Base-by-base conservation (phyloP, 1,284 basidiomycete genomes). In the Pyrrhoderma lamaoense region DNA sequence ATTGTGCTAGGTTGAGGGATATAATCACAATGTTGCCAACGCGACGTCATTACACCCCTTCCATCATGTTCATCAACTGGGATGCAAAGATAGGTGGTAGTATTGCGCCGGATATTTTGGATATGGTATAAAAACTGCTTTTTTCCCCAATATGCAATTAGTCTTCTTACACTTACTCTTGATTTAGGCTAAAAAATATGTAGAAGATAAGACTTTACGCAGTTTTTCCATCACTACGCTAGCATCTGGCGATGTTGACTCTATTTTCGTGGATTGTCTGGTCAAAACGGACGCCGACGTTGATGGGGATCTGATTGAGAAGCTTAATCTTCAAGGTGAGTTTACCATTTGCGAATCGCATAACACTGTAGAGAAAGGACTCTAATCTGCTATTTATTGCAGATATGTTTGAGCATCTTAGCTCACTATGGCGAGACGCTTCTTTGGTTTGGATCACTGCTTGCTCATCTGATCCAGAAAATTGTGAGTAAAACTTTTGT, bases 1-100 rank as follows among this genome's bases (percentile, higher is more conserved):
- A 88, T 60, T 86, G 81, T 58, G 65, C 78, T 19, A 76, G 85
- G 16, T 65, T 88, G 16, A 74, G 84, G 19, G 80, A 85, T 53
- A 67, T 85, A 16, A 60, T 86, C 23, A 68, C 75, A 38, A 62
- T 66, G 1, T 64, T 86, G 21, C 77, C 79, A 1, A 55, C 65
- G 3, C 67, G 70, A 40, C 76, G 77, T 18, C 73, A 76, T 64
- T 87, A 79, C 58, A 59, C 72, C 2, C 81, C 85, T 8, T 75
- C 77, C 1, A 61, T 87, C 3, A 51, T 87, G 13, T 64, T 82
- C 7, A 64, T 87, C 42, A 70, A 68, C 16, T 88, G 85, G 84
- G 64, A 68, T 8, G 72, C 75, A 38, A 67, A 64, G 14, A 69
- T 69, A 21, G 63, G 70, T 19, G 60, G 64, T 2, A 62, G 62